Base-by-base conservation (phyloP, 306 rosid genomes). In the Prunus kanzakura region DNA sequence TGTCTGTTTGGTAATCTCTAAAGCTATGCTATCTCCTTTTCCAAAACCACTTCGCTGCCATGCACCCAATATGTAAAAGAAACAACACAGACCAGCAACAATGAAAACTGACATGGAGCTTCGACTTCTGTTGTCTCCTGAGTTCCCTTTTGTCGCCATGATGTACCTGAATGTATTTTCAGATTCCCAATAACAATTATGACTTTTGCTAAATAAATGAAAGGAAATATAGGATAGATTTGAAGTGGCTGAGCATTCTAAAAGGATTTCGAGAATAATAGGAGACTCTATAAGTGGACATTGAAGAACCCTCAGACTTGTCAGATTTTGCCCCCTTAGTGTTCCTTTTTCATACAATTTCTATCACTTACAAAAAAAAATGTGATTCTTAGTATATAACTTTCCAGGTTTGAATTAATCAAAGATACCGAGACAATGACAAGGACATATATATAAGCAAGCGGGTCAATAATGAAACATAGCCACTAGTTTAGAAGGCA, bases 11-110 rank as follows among this genome's bases (percentile, higher is more conserved):
- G 91, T 88, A 61, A 92, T 78, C 86, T 86, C 87, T 78, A 83
- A 67, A 4, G 97, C 97, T 79, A 92, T 92, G 72, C 89, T 90
- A 65, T 92, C 97, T 65, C 97, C 96, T 77, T 92, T 92, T 56
- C 97, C 97, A 63, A 87, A 92, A 65, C 97, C 96, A 74, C 97
- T 92, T 79, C 92, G 84, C 80, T 92, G 91, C 97, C 97, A 92
- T 15, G 89, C 88, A 64, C 97, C 97, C 78, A 90, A 77, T 80
- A 92, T 23, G 74, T 90, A 92, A 88, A 92, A 92, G 89, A 87
- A 87, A 83, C 88, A 90, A 80, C 96, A 92, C 76, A 90, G 81
- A 45, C 86, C 93, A 75, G 88, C 82, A 20, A 90, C 50, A 72
- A 88, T 78, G 77, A 90, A 82, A 86, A 92, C n/a, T 7, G 88